These are phyloP conservation scores for Pythium monospermum DNA, from an alignment of 352 stramenopile genomes.

Conservation along the genomic window DNA sequence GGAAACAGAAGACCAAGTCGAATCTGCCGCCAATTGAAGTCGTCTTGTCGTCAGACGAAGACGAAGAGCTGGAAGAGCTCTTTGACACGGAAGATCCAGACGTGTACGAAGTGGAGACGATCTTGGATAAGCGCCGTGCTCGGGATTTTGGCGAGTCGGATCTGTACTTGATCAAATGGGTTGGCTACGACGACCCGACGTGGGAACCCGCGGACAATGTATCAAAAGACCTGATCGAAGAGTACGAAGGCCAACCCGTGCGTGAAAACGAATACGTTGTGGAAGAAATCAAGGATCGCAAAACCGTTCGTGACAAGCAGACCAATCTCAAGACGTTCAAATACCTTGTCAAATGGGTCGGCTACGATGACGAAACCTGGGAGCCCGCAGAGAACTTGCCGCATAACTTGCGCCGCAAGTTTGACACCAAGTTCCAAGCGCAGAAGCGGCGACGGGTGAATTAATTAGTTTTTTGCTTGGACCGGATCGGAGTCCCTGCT, in stretches of 20 bases:
- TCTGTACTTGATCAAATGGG: slow-evolving; percentile 80
- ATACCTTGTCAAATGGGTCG: slow-evolving; percentile 85
- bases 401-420: slow-evolving; percentile 74
- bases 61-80: slow-evolving; percentile 68
- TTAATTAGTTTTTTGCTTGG: no score
- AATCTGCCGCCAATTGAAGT: slow-evolving; percentile 58
- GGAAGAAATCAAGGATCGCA: slow-evolving; percentile 65
- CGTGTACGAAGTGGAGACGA: slow-evolving; percentile 77
- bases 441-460: slow-evolving; percentile 28
- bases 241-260: slow-evolving; percentile 67
- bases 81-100: slow-evolving; percentile 76
- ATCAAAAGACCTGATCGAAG: slow-evolving; percentile 74
- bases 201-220: slow-evolving; percentile 77
- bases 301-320: slow-evolving; percentile 51
- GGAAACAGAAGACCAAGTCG: slow-evolving; percentile 16
- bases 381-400: slow-evolving; percentile 72
- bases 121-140: slow-evolving; percentile 52
- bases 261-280: slow-evolving; percentile 78
- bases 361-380: slow-evolving; percentile 78
- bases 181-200: slow-evolving; percentile 72
- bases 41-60: slow-evolving; percentile 67
- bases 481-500: no score
- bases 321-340: slow-evolving; percentile 70
- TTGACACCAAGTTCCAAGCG: slow-evolving; percentile 67
- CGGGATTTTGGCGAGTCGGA: slow-evolving; percentile 52